Base-by-base conservation (phyloP, 1,284 basidiomycete genomes). In the Porogramme epimiltina region DNA sequence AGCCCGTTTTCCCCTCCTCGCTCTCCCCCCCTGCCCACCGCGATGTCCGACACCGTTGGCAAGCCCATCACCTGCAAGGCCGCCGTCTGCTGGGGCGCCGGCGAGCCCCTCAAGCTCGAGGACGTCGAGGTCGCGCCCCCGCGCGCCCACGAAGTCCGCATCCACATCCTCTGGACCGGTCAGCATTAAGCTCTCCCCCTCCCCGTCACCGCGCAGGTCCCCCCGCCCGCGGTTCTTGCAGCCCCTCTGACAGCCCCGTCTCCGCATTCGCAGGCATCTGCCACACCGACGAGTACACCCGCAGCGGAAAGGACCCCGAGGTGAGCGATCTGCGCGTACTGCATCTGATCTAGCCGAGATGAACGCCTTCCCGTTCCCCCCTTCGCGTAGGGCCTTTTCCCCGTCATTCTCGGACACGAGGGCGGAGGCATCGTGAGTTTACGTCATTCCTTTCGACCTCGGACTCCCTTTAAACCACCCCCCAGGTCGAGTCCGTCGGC, bases 221-320 rank as follows among this genome's bases (percentile, higher is more conserved):
- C 28, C 9, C 28, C 15, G 9, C 28, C 28, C 28, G 28, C 28
- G 9, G 9, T 37, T 37, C 34, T 37, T n/a, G 10, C 16, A 15
- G 34, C 34, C 8, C 6, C 34, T 13, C 34, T 13, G 34, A 37
- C 13, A 13, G 8, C 13, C 28, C 8, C 13, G 6, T 13, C 28
- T 8, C 28, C 28, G 8, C 16, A n/a, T 28, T 26, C 5, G 20
- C 6, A 81, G 94, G 95, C 63, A 90, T 99, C 69, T 99, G 97
- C 76, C 96, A 99, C 74, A 99, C 97, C 69, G 95, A 98, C 67
- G 93, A 93, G 69, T 98, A 96, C 78, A 96, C 95, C 52, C 89
- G 96, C 67, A 96, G 93, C 66, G 96, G 97, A 56, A 90, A 91
- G 70, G 96, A 99, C 71, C 87, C 95, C 36, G 96, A 99, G 81